These are phyloP conservation scores for Trichosporon sp. DNA, from an alignment of 1,284 basidiomycete genomes.

Conservation along the genomic window DNA sequence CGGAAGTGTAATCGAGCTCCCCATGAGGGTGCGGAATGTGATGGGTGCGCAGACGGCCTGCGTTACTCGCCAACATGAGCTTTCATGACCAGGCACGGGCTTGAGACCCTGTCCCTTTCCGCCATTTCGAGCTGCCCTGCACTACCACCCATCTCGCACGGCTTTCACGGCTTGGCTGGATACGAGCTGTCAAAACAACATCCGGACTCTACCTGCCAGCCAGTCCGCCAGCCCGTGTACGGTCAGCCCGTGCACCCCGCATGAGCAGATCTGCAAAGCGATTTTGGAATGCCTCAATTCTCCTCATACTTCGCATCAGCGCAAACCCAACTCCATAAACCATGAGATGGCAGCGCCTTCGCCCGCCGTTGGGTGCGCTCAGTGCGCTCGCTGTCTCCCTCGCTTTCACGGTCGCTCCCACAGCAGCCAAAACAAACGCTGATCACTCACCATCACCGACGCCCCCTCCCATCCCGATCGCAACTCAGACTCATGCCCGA, in stretches of 20 bases:
- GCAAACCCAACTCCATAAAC: neutral
- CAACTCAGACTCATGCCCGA: neutral
- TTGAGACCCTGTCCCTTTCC: neutral
- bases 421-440: neutral
- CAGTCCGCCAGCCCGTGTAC: neutral
- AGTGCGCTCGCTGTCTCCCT: neutral
- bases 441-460: neutral
- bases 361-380: neutral
- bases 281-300: neutral
- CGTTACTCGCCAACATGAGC: neutral
- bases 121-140: constrained; percentile 1
- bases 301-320: neutral
- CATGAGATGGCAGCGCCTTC: neutral
- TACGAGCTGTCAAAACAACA: neutral
- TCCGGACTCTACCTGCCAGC: neutral
- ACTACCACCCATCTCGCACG: too few species aligned
- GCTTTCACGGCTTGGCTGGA: neutral
- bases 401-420: neutral
- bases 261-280: neutral
- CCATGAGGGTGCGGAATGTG: neutral
- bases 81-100: neutral
- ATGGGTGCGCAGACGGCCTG: neutral
- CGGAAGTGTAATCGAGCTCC: neutral
- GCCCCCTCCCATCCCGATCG: neutral
- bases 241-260: neutral